These are phyloP conservation scores for Lycium barbarum DNA, from an alignment of 257 asterid species.

Conservation along the genomic window DNA sequence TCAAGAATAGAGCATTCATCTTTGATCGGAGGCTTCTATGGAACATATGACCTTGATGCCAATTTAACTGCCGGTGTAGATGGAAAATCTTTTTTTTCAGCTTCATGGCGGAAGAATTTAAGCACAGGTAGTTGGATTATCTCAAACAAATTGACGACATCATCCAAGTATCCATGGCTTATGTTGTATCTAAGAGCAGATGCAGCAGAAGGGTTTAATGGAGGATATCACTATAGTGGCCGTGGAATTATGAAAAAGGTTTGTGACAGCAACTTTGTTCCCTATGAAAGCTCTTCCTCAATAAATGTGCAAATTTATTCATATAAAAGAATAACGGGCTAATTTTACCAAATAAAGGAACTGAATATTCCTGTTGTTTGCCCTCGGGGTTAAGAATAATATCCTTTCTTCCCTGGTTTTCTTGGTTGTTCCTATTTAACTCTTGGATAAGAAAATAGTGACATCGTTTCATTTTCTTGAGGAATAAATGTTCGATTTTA, in stretches of 20 bases:
- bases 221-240: constrained; percentile 82
- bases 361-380: constrained; percentile 5
- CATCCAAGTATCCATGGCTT: constrained; percentile 84
- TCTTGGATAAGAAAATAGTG: not conserved
- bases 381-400: not conserved
- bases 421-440: constrained; percentile 16
- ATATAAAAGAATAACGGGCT: not conserved
- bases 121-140: constrained; percentile 72
- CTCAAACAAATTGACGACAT: constrained; percentile 68
- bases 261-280: not conserved
- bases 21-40: constrained; percentile 77
- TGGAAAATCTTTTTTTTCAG: constrained; percentile 59
- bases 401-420: not conserved
- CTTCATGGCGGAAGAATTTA: constrained; percentile 67
- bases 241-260: constrained; percentile 83
- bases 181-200: constrained; percentile 86
- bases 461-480: not conserved
- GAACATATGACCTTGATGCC: constrained; percentile 81
- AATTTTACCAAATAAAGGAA: constrained; percentile 1
- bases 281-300: not conserved
- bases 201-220: constrained; percentile 73
- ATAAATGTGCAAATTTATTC: not conserved
- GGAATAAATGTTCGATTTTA: constrained; percentile 9
- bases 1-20: constrained; percentile 50
- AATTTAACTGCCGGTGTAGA: constrained; percentile 51